Base-by-base conservation (phyloP, 768 basidiomycete genomes). In the Agaricus subrufescens region DNA sequence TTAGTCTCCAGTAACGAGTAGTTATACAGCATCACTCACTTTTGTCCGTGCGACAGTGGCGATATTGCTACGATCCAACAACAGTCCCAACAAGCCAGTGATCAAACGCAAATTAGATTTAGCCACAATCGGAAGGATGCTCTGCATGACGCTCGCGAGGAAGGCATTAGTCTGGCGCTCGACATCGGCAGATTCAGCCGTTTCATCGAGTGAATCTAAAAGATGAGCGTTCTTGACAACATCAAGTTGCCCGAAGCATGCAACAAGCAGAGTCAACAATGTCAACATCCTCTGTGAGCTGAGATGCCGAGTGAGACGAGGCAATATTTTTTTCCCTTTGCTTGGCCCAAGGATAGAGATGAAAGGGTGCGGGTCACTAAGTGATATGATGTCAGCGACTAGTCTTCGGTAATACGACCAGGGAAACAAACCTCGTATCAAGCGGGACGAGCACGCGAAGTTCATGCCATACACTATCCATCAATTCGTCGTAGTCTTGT, bases 311-410 rank as follows among this genome's bases (percentile, higher is more conserved):
- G 92, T 86, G 12, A 94, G 82, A 45, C 97, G 86, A 3, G 94
- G 90, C 11, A 99, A 77, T 26, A 99, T 80, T 58, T 86, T 87
- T 75, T 98, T 98, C 55, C 97, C 97, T 71, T 99, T 99, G 62
- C 82, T 82, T 3, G 91, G 87, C 19, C 79, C 81, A 47, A 99
- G 80, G 34, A 99, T 78, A 2, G 95, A 94, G 61, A 99, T 86
- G 74, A 99, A 98, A 2, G 97, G 97, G 73, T 99, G 97, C 2
- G 96, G 96, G 60, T 89, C 80, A 67, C 95, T 95, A 61, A 1
- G 48, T 34, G 50, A 47, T 40, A 25, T 46, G 25, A 4, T 15
- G 54, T 47, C 15, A 47, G 4, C 40, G 29, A 53, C 49, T n/a
- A 37, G 27, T 31, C 29, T 40, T 46, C 10, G 44, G 25, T 23